These are phyloP conservation scores for Wickerhamiella cacticola DNA, from an alignment of 805 yeast species.

Conservation along the genomic window DNA sequence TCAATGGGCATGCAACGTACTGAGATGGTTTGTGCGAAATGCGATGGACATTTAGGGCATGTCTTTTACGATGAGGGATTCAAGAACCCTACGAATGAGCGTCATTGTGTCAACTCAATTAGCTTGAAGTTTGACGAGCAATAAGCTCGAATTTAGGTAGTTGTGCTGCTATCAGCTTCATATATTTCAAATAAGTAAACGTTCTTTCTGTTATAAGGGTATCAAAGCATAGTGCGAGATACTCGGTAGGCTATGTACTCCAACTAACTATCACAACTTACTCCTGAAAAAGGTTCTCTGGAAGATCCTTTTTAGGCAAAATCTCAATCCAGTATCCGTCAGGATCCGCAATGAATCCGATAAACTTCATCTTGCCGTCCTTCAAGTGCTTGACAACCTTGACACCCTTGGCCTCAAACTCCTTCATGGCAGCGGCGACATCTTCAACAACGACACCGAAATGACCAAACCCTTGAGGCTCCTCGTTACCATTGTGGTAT, in stretches of 20 bases:
- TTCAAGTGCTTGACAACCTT: slow-evolving; percentile 37
- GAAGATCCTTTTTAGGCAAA: slow-evolving; percentile 33
- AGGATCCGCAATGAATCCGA: slow-evolving; percentile 76
- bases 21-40: slow-evolving; percentile 76
- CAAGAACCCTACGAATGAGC: slow-evolving; percentile 71
- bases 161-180: too few species aligned
- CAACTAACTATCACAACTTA: background rate
- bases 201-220: background rate
- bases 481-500: slow-evolving; percentile 75
- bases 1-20: slow-evolving; percentile 69
- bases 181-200: too few species aligned
- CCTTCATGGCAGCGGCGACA: slow-evolving; percentile 39
- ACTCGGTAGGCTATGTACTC: too few species aligned
- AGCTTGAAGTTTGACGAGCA: slow-evolving; percentile 48
- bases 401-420: slow-evolving; percentile 37
- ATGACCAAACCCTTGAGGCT: slow-evolving; percentile 79
- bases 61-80: slow-evolving; percentile 91
- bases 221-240: too few species aligned
- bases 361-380: slow-evolving; percentile 41
- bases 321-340: slow-evolving; percentile 83
- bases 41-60: slow-evolving; percentile 95
- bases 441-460: slow-evolving; percentile 65
- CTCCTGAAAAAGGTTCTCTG: slow-evolving; percentile 17
- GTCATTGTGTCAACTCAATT: slow-evolving; percentile 91
- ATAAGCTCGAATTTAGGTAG: too few species aligned